Percentiles rank a stretch among this genome's conserved stretches.
Evolutionary conservation across 208 protist species (phyloP).

Genomic region (Crithidia fasciculata): DNA sequence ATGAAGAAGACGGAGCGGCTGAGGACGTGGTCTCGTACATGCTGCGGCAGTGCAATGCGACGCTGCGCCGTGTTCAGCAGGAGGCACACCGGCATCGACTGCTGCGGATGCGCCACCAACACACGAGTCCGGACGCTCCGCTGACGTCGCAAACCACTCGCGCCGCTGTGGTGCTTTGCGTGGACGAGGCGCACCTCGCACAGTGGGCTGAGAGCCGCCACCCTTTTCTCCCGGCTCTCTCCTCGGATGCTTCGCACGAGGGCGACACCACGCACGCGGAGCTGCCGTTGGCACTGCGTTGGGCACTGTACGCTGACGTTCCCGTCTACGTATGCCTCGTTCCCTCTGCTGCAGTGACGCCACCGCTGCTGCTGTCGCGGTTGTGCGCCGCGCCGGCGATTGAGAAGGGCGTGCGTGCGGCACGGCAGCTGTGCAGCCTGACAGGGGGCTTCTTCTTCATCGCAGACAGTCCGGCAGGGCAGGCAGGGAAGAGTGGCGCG

Average conservation of each 20-base stretch:
- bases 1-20: background rate
- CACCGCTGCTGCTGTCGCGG: slow-evolving; percentile 12
- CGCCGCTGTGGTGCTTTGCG: slow-evolving; percentile 11
- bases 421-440: slow-evolving; percentile 10
- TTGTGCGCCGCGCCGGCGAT: slow-evolving; percentile 16
- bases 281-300: background rate
- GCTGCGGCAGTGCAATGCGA: slow-evolving; percentile 6
- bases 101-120: slow-evolving; percentile 9
- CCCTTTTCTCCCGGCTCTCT: background rate
- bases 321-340: slow-evolving; percentile 26
- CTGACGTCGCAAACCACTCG: background rate
- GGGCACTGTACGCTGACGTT: background rate
- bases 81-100: slow-evolving; percentile 6
- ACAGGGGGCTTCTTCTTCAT: slow-evolving; percentile 19
- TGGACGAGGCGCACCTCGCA: slow-evolving; percentile 14
- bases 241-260: background rate
- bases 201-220: slow-evolving; percentile 6
- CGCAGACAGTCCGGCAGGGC: background rate
- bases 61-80: slow-evolving; percentile 12
- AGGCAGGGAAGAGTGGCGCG: too few relatives aligned
- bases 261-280: background rate
- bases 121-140: too few relatives aligned
- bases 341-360: background rate
- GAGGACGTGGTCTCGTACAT: background rate
- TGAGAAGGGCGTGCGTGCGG: background rate